Conservation (phyloP, 176 grass and related monocot genomes). For the Bonia amplexicaulis region DNA sequence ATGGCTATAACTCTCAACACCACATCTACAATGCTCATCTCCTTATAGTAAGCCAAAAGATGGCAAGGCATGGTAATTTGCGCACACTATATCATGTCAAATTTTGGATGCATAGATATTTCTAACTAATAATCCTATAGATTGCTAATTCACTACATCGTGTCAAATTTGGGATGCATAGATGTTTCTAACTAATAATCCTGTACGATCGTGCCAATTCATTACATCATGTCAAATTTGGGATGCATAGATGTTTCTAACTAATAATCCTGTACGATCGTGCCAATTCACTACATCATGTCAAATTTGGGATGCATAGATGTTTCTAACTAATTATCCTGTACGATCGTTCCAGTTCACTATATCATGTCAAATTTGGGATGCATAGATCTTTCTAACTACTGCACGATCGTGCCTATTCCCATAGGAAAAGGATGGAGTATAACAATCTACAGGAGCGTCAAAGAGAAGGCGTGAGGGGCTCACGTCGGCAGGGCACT, state of each 20-base stretch:
- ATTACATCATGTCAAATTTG: background rate
- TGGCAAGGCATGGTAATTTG: background rate
- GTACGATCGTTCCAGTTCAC: background rate
- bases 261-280: too few relatives aligned
- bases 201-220: background rate
- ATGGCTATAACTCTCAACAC: background rate
- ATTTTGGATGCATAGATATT: background rate
- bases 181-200: background rate
- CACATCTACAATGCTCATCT: background rate
- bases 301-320: background rate
- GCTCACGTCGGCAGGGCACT: constrained; percentile 85
- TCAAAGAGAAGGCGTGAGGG: background rate
- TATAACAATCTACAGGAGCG: background rate
- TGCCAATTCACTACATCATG: background rate
- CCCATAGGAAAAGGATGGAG: background rate
- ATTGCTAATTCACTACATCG: background rate
- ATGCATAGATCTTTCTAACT: background rate
- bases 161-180: background rate
- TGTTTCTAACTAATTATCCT: background rate
- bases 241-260: background rate
- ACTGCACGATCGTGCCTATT: background rate
- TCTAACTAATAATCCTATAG: background rate
- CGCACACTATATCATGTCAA: background rate
- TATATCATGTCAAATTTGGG: background rate
- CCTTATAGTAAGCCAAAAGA: background rate